Evolutionary conservation across 106 monocot species (phyloP).

Genomic region (Dendrobium officinale): DNA sequence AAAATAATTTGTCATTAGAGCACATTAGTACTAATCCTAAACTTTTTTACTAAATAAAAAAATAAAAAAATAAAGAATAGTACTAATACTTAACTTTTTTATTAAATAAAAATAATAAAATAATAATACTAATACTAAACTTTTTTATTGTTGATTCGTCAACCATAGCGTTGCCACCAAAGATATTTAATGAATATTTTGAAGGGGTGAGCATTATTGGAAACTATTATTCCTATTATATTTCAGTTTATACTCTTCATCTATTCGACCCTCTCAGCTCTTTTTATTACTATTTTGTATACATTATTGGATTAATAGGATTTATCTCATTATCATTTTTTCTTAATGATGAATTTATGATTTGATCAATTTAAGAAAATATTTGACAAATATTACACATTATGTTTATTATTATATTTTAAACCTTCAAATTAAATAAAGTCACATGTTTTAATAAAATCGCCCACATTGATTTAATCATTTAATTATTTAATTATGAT

Average conservation of each 20-base stretch:
- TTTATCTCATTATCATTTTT: background rate
- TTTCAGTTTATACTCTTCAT: background rate
- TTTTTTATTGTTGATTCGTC: constrained; percentile 10
- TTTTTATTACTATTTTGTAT: background rate
- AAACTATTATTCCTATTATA: background rate
- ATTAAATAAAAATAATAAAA: background rate
- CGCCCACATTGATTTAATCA: too few species aligned
- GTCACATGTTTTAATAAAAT: background rate
- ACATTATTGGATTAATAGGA: background rate
- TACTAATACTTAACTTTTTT: background rate
- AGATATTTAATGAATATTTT: constrained; percentile 9
- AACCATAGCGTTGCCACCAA: constrained; percentile 1
- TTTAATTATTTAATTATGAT: too few species aligned
- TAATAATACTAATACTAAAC: too few species aligned
- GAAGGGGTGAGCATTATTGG: background rate
- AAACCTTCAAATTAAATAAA: background rate
- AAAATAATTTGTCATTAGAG: constrained; percentile 3
- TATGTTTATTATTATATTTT: background rate
- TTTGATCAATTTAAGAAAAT: too few species aligned
- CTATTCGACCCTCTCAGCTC: background rate
- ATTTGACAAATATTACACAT: background rate
- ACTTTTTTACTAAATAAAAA: too few species aligned
- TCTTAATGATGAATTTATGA: background rate
- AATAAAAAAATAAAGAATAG: too few species aligned
- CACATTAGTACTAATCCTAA: background rate